These are phyloP conservation scores for Leptographium wingfieldii DNA, from an alignment of 2,329 filamentous ascomycete genomes.

Conservation along the genomic window DNA sequence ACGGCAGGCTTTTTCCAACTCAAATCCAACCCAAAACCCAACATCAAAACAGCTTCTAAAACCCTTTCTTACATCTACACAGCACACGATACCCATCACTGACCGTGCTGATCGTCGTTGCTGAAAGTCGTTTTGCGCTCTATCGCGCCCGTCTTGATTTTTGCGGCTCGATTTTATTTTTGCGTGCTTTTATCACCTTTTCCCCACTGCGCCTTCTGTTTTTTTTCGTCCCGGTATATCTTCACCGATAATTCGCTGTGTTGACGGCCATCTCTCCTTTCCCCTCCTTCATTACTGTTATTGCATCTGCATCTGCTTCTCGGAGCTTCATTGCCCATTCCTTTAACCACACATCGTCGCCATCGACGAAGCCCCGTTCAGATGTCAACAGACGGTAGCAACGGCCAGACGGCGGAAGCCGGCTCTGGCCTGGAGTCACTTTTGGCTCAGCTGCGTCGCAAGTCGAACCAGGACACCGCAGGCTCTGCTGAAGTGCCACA, in stretches of 20 bases:
- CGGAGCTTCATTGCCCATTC: background rate
- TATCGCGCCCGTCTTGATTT: background rate
- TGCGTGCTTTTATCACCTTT: background rate
- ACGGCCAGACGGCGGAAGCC: slow-evolving; percentile 14
- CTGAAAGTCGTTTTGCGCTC: background rate
- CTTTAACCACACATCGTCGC: background rate
- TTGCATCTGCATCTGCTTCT: background rate
- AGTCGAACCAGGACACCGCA: slow-evolving; percentile 16
- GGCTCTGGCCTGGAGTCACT: slow-evolving; percentile 26
- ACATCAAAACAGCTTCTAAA: background rate
- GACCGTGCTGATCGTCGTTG: background rate
- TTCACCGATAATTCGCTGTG: background rate
- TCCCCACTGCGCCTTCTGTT: background rate
- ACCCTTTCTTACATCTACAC: background rate
- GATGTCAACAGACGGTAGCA: slow-evolving; percentile 10
- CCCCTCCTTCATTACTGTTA: background rate
- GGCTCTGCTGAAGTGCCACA: slow-evolving; percentile 11
- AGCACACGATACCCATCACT: background rate
- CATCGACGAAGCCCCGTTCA: background rate
- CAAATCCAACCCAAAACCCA: background rate
- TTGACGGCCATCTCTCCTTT: background rate
- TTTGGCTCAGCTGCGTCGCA: slow-evolving; percentile 26
- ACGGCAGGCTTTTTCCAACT: background rate
- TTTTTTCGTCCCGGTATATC: background rate
- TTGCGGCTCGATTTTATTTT: background rate